Base-by-base conservation (phyloP, 2,329 filamentous ascomycete genomes). In the Arthroderma uncinatum region DNA sequence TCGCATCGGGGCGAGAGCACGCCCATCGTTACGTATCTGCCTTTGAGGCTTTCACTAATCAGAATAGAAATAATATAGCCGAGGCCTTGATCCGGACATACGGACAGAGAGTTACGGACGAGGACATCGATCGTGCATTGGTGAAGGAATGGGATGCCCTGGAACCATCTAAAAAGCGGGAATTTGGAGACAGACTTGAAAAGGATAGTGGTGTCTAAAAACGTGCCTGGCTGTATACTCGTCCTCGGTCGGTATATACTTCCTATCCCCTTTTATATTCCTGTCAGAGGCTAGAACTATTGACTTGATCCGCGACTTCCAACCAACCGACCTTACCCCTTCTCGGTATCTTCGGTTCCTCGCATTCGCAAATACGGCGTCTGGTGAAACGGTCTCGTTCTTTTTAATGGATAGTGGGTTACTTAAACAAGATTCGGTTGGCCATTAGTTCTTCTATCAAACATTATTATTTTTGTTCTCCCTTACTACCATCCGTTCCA, bases 91-190 rank as follows among this genome's bases (percentile, higher is more conserved):
- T 58, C 28, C 54, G 59, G 19, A 53, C 52, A n/a, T 59, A 57
- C 39, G 60, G 61, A n/a, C 44, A 57, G 25, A 50, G 52, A 54
- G 33, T 61, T 14, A 60, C 56, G 8, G 57, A 60, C 25, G 59
- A 59, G 25, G 61, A 62, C 36, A 44, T 62, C 34, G 58, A 62
- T 37, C 58, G 57, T 14, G 60, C 58, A 7, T 34, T 62, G 19
- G 50, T 56, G 25, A 54, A 60, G 19, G 53, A 61, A 21, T 62
- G 61, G 61, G 61, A 61, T 34, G 55, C 57, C 42, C 25, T 61
- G 21, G 55, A 69, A 54, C 61, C 65, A 19, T 70, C 70, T 59
- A 64, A 64, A 54, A 71, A 74, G 60, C 62, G 64, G 7, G 47
- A 57, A 44, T 63, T 60, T 40, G 61, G 60, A 4, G 61, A 63